Percentiles rank a stretch among this genome's conserved stretches.
Evolutionary conservation across 192 early-diverging fungal genomes (phyloP).

Genomic region (Linnemannia schmuckeri): DNA sequence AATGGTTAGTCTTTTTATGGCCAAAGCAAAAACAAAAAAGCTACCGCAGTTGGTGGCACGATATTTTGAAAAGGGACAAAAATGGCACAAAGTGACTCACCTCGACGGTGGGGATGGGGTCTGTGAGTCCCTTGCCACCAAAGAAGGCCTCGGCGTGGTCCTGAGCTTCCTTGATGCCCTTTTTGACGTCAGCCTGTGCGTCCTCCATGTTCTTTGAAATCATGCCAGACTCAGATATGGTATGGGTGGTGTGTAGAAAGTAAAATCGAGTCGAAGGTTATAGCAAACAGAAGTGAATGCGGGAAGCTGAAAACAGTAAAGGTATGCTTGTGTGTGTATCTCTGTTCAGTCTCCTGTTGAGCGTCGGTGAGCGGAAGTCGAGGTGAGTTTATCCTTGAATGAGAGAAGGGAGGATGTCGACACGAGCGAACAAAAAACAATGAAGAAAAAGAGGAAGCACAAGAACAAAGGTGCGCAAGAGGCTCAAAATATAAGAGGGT

Average conservation of each 20-base stretch:
- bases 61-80: neutral
- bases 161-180: slow-evolving; percentile 40
- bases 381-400: neutral
- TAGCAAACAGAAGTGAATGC: neutral
- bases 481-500: neutral
- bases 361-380: neutral
- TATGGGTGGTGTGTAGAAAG: neutral
- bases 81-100: slow-evolving; percentile 33
- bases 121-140: slow-evolving; percentile 58
- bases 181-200: slow-evolving; percentile 49
- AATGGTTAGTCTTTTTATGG: neutral
- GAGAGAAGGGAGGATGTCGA: neutral
- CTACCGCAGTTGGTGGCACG: slow-evolving; percentile 35
- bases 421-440: neutral
- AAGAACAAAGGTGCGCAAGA: slow-evolving; percentile 1
- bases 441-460: neutral
- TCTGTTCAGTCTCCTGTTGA: neutral
- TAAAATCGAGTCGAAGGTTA: neutral
- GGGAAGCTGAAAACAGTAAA: too few species aligned
- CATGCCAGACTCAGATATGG: slow-evolving; percentile 15
- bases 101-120: slow-evolving; percentile 63
- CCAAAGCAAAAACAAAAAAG: neutral
- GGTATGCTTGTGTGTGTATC: neutral
- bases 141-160: slow-evolving; percentile 42
- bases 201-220: slow-evolving; percentile 51